A percentile compares a stretch with the other conserved stretches of the same genome.
phyloP scores from a whole-genome alignment of 2,329 filamentous ascomycete genomes.

The Tolypocladium guangdongense region DNA sequence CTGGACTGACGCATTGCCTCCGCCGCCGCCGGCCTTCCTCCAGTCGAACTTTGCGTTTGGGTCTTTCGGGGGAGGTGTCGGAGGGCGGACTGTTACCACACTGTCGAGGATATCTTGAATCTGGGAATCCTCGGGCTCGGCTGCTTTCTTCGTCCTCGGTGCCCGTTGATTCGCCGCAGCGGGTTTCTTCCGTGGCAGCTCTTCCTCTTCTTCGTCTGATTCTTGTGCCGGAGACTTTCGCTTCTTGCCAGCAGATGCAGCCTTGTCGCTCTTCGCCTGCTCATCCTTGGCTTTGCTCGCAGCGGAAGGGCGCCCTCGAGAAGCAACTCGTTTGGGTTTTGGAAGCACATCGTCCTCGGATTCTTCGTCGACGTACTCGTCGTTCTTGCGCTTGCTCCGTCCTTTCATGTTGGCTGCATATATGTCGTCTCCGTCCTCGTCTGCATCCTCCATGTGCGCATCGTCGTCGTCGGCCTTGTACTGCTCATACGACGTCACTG shows the following conservation, averaged over 20 bases:
- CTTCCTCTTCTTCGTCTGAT: constrained; percentile 46
- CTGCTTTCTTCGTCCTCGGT: constrained; percentile 52
- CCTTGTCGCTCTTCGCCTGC: constrained; percentile 18
- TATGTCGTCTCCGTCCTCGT: constrained; percentile 67
- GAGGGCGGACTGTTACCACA: constrained; percentile 72
- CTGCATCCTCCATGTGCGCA: constrained; percentile 55
- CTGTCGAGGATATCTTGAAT: constrained; percentile 73
- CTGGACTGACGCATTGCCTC: constrained; percentile 47
- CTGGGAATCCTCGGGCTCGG: constrained; percentile 57
- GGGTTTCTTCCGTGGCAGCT: constrained; percentile 47
- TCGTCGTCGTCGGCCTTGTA: constrained; percentile 38
- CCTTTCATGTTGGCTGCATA: constrained; percentile 63
- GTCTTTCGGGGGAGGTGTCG: constrained; percentile 68
- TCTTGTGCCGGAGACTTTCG: constrained; percentile 46
- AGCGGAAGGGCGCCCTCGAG: constrained; percentile 23
- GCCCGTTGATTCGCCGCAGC: constrained; percentile 47
- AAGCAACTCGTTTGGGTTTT: constrained; percentile 46
- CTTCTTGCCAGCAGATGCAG: constrained; percentile 33
- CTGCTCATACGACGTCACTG: constrained; percentile 29
- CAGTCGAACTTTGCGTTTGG: constrained; percentile 71
- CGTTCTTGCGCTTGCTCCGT: constrained; percentile 55
- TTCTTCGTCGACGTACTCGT: constrained; percentile 64
- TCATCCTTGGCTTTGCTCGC: constrained; percentile 10
- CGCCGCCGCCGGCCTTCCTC: constrained; percentile 47
- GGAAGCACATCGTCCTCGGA: constrained; percentile 60